Conservation (phyloP, 108 stramenopile genomes). For the Skeletonema menzelii region DNA sequence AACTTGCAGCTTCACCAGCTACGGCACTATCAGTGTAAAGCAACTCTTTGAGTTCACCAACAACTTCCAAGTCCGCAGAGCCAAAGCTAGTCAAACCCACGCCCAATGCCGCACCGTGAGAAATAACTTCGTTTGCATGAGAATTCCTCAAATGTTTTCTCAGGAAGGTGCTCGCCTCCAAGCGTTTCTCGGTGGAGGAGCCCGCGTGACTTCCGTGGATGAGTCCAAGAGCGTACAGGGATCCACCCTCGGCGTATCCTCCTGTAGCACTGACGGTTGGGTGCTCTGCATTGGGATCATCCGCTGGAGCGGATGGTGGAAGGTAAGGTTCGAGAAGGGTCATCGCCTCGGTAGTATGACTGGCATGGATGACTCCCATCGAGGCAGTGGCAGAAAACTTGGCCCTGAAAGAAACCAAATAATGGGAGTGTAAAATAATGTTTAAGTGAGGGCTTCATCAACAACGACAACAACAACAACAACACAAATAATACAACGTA, state of each 20-base stretch:
- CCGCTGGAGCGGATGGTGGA: constrained; percentile 72
- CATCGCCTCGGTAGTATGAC: constrained; percentile 97
- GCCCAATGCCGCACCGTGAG: constrained; percentile 98
- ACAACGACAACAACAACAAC: constrained; percentile 1
- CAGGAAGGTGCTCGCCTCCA: constrained; percentile 75
- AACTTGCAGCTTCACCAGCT: constrained; percentile 97
- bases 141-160: constrained; percentile 79
- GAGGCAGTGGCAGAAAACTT: constrained; percentile 98
- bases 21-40: constrained; percentile 97
- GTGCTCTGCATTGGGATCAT: constrained; percentile 44
- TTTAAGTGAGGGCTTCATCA: not conserved
- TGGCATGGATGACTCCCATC: constrained; percentile 97
- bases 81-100: constrained; percentile 97
- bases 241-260: constrained; percentile 95
- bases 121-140: constrained; percentile 93
- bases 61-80: constrained; percentile 79
- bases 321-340: constrained; percentile 96
- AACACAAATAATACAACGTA: constrained; percentile 36
- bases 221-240: constrained; percentile 96
- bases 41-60: constrained; percentile 91
- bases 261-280: constrained; percentile 71
- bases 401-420: constrained; percentile 59
- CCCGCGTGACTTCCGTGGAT: constrained; percentile 93
- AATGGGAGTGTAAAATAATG: not conserved
- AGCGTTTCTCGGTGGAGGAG: constrained; percentile 81